A percentile compares a stretch with the other conserved stretches of the same genome.
These are phyloP conservation scores for Trichodelitschia bisporula DNA, from an alignment of 495 filamentous ascomycete species.

Conservation along the genomic window DNA sequence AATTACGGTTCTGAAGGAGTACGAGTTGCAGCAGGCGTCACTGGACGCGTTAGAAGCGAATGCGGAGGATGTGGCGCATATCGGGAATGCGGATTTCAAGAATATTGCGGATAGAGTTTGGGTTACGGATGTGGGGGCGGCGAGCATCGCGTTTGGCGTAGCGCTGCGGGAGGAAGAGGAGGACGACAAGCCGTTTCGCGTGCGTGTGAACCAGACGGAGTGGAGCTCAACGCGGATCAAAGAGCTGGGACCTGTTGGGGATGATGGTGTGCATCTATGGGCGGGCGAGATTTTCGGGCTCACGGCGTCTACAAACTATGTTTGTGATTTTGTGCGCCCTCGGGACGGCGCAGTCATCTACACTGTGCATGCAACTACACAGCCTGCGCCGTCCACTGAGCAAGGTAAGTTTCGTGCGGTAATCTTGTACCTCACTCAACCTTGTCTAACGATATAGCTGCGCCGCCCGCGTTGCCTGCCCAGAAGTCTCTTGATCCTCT, in stretches of 20 bases:
- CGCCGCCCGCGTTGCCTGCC: conserved; percentile 27
- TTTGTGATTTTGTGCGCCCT: conserved; percentile 59
- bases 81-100: conserved; percentile 53
- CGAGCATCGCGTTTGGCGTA: conserved; percentile 52
- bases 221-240: conserved; percentile 48
- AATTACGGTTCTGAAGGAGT: conserved; percentile 73
- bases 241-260: conserved; percentile 23
- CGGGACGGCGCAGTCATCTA: conserved; percentile 50
- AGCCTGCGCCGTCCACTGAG: conserved; percentile 41
- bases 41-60: conserved; percentile 53
- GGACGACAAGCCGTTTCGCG: conserved; percentile 50
- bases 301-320: conserved; percentile 63
- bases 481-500: conserved; percentile 38
- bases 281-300: conserved; percentile 74
- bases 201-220: conserved; percentile 66
- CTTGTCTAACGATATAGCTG: conserved; percentile 18
- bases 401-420: conserved; percentile 20
- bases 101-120: conserved; percentile 53
- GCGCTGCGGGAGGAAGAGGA: conserved; percentile 5
- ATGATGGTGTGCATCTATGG: conserved; percentile 34
- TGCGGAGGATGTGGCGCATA: conserved; percentile 27
- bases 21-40: conserved; percentile 59
- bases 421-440: conserved; percentile 1
- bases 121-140: conserved; percentile 63
- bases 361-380: conserved; percentile 57